Conservation (phyloP, 2,329 filamentous ascomycete genomes). For the Pseudocercospora vitis region DNA sequence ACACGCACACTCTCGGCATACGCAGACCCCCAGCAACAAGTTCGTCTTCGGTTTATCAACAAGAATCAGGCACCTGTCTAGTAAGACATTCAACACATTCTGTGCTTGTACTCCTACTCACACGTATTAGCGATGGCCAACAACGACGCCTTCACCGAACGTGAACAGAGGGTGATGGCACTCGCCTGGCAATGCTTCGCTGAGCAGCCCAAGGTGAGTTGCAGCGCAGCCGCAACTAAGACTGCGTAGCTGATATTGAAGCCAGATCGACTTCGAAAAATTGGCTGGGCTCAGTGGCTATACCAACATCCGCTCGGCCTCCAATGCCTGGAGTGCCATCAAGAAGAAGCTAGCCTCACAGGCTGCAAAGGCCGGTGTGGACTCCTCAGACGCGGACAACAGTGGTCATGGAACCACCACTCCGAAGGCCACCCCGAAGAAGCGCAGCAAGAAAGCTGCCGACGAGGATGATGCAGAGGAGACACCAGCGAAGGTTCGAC, state of each 20-base stretch:
- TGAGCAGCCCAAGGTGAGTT: constrained; percentile 40
- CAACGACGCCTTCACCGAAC: constrained; percentile 27
- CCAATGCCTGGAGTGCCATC: constrained; percentile 37
- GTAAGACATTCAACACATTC: background rate
- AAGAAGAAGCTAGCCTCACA: constrained; percentile 36
- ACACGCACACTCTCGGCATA: no score
- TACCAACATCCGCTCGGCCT: constrained; percentile 31
- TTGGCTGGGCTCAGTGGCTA: constrained; percentile 26
- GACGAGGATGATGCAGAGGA: constrained; percentile 22
- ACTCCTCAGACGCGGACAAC: constrained; percentile 8
- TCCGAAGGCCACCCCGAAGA: constrained; percentile 26
- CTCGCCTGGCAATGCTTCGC: constrained; percentile 34
- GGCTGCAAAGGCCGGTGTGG: constrained; percentile 6
- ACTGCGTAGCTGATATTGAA: background rate
- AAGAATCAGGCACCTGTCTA: no score
- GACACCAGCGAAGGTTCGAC: constrained; percentile 28
- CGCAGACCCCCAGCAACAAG: no score
- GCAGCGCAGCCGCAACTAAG: constrained; percentile 37
- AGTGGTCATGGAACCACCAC: constrained; percentile 4
- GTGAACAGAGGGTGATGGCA: constrained; percentile 30
- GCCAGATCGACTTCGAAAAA: constrained; percentile 30
- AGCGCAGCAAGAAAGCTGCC: constrained; percentile 23
- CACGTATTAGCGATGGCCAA: constrained; percentile 8
- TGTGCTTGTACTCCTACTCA: background rate
- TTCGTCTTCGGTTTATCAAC: no score